phyloP scores from a whole-genome alignment of 345 rosid genomes.

The Toxicodendron radicans region DNA sequence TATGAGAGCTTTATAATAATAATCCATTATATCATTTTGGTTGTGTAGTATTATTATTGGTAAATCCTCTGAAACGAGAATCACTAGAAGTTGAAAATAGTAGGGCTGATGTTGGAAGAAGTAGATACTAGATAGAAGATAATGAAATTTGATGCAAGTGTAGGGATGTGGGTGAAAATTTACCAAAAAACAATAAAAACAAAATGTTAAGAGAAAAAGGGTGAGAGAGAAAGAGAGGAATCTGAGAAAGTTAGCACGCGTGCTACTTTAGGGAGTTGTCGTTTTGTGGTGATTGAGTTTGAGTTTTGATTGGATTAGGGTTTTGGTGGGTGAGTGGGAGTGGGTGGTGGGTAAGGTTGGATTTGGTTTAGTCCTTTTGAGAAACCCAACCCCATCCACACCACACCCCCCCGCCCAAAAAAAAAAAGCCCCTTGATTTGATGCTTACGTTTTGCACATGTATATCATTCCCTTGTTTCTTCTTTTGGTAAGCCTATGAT shows the following conservation, averaged over 20 bases:
- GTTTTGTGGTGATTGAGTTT: constrained; percentile 37
- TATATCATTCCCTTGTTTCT: background rate
- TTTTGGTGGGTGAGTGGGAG: constrained; percentile 2
- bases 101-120: no score
- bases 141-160: background rate
- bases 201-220: background rate
- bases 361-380: background rate
- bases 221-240: constrained; percentile 32
- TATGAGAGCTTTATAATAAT: no score
- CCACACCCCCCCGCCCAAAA: no score
- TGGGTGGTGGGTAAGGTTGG: background rate
- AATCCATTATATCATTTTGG: no score
- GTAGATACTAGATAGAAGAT: no score
- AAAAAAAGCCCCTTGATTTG: background rate
- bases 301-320: background rate
- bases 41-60: no score
- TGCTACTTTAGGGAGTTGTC: constrained; percentile 59
- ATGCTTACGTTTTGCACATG: background rate
- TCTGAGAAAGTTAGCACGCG: constrained; percentile 74
- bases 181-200: background rate
- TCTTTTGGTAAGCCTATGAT: background rate
- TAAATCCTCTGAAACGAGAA: no score
- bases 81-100: no score
- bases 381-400: no score
- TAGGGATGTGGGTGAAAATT: background rate